Evolutionary conservation across 2,329 filamentous ascomycete species (phyloP), one percentile per base, ranked within the genome.

Genomic region (Myriosclerotinia curreyana): DNA sequence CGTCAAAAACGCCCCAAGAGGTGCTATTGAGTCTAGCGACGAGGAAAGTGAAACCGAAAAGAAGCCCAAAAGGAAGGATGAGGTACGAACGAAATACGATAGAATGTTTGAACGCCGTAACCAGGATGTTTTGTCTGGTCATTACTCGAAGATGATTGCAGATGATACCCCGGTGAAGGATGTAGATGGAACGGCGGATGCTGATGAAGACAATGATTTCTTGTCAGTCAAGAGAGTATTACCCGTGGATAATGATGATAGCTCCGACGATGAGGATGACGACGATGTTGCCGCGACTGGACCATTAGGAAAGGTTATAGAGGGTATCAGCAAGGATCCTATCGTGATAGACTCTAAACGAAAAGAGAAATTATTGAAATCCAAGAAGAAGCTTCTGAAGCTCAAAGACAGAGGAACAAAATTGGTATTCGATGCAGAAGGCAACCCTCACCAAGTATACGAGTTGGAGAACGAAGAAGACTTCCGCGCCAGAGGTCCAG

Each of bases 81-180:
- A 87, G 71, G 91, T 96, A 22, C 86, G 92, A 67, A 99, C 96
- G 40, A 98, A 96, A 76, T 96, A 96, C 75, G 92, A 99, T 76
- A 89, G 92, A 71, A 98, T 99, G 95, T 97, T 98, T 77, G 94
- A 97, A 79, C 84, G 95, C 66, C 90, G 89, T 71, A 99, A 99
- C 77, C 94, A 98, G 77, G 93, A 97, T 74, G 90, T 99, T 40
- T 78, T 99, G 68, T 93, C 94, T n/a, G 87, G 89, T 64, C 95
- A 99, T 77, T 98, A 97, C 80, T 86, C 86, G 66, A 96, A 94
- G 73, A 83, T 99, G 68, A 87, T 98, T 66, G 82, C 82, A 59
- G 82, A 87, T 48, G 86, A 83, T 59, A 78, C 80, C 49, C 78
- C 76, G 31, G 73, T 77, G 3, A 76, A 77, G 7, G 75, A 81